Evolutionary conservation across 2,329 filamentous ascomycete species (phyloP), one percentile per base, ranked within the genome.

Genomic region (Talaromyces rugulosus): DNA sequence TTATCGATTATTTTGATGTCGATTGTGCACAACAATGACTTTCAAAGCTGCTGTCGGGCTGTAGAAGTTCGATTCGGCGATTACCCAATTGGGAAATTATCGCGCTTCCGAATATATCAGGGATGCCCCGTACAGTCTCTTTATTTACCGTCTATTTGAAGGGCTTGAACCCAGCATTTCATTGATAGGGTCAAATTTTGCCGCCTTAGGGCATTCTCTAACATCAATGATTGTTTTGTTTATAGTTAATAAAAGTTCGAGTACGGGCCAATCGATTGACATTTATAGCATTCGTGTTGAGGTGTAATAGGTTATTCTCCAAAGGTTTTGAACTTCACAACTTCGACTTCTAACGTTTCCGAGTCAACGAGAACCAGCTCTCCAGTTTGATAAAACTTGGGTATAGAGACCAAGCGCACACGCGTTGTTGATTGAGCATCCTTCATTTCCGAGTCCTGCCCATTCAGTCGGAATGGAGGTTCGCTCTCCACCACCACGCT

Each of bases 341-440:
- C 80, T 67, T 92, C 88, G 0, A 90, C 87, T 54, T 93, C 90
- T 63, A 97, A 75, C 1, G 90, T 96, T 76, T 98, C 93, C 53
- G 87, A 81, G 77, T 99, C 94, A 11, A 99, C 79, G 58, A 99
- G 71, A 0, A 97, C 87, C 27, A 99, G 70, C 77, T 96, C 88
- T 18, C 88, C 89, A 0, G 89, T 92, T 65, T 89, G 82, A 1
- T 84, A 82, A 72, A 98, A 99, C 27, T 85, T 88, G 0, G 96
- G 96, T 44, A 99, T 84, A 0, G 91, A 83, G n/a, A 99, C 80
- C 3, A 98, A 79, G 50, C 92, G 83, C 8, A 96, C 89, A 18
- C 79, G 78, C 74, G 96, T 89, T 0, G 87, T 88, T 1, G 86
- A 81, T 5, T 63, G 52, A 3, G 66, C 61, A n/a, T 70, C 72